Percentiles rank a stretch among this genome's conserved stretches.
These are phyloP conservation scores for Boehmeria nivea DNA, from an alignment of 306 rosid species.

Conservation along the genomic window DNA sequence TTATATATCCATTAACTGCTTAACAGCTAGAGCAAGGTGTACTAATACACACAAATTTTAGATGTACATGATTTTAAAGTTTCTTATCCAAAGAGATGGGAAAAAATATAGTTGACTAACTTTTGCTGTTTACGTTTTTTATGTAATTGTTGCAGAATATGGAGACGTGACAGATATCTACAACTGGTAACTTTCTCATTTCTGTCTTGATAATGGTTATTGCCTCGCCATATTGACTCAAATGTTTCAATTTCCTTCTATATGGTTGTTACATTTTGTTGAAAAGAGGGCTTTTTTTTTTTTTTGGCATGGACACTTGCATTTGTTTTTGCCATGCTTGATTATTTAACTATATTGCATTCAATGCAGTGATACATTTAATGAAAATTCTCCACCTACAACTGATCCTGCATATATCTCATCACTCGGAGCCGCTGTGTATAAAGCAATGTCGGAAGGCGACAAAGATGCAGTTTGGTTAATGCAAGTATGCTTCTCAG, in stretches of 20 bases:
- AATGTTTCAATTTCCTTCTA: too few species aligned
- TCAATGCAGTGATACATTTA: constrained; percentile 82
- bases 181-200: constrained; percentile 60
- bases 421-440: constrained; percentile 85
- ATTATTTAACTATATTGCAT: neutral
- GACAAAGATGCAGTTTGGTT: constrained; percentile 96
- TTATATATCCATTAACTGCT: too few species aligned
- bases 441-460: constrained; percentile 77
- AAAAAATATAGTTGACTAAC: neutral
- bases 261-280: too few species aligned
- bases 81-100: neutral
- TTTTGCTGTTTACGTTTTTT: constrained; percentile 19
- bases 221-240: too few species aligned
- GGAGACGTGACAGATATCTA: constrained; percentile 92
- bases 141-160: constrained; percentile 53
- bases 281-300: too few species aligned
- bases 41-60: neutral
- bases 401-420: constrained; percentile 68
- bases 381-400: constrained; percentile 91
- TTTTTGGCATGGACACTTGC: too few species aligned
- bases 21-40: neutral
- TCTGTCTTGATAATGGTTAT: too few species aligned
- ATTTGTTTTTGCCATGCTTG: neutral
- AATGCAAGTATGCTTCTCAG: constrained; percentile 80
- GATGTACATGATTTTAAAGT: neutral